Percentiles rank a stretch among this genome's conserved stretches.
Conservation (phyloP, 2,329 filamentous ascomycete species). For the Exophiala sp. region DNA sequence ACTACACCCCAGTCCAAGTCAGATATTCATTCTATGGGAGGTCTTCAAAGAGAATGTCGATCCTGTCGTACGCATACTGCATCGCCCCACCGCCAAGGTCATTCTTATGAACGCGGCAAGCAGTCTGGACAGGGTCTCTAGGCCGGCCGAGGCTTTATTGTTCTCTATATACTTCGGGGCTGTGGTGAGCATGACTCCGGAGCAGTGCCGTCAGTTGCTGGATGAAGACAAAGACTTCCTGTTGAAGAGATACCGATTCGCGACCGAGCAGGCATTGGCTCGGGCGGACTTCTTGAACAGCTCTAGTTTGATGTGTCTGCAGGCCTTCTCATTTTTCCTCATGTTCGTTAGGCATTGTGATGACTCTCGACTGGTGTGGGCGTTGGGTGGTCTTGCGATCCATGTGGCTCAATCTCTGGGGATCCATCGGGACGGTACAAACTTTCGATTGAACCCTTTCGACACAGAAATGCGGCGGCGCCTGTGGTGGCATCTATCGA, state of each 20-base stretch:
- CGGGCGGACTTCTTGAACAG: slow-evolving; percentile 61
- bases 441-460: slow-evolving; percentile 54
- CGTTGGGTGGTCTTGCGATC: slow-evolving; percentile 41
- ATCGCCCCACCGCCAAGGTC: slow-evolving; percentile 53
- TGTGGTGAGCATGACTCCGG: slow-evolving; percentile 48
- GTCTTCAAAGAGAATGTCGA: slow-evolving; percentile 60
- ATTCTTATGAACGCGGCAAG: slow-evolving; percentile 50
- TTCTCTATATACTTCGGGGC: slow-evolving; percentile 60
- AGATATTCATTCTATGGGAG: slow-evolving; percentile 55
- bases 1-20: slow-evolving; percentile 53
- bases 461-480: slow-evolving; percentile 39
- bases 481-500: slow-evolving; percentile 38
- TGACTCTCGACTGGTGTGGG: slow-evolving; percentile 44
- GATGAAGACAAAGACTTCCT: slow-evolving; percentile 51
- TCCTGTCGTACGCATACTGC: slow-evolving; percentile 58
- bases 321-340: slow-evolving; percentile 61
- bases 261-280: slow-evolving; percentile 61
- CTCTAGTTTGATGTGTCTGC: slow-evolving; percentile 59
- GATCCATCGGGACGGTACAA: slow-evolving; percentile 46
- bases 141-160: slow-evolving; percentile 54
- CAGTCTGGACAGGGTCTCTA: slow-evolving; percentile 49
- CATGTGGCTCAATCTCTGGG: slow-evolving; percentile 38
- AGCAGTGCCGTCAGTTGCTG: slow-evolving; percentile 49
- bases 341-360: slow-evolving; percentile 50
- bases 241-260: slow-evolving; percentile 59